phyloP scores from a whole-genome alignment of 306 rosid species.

The Cicer yamashitae region DNA sequence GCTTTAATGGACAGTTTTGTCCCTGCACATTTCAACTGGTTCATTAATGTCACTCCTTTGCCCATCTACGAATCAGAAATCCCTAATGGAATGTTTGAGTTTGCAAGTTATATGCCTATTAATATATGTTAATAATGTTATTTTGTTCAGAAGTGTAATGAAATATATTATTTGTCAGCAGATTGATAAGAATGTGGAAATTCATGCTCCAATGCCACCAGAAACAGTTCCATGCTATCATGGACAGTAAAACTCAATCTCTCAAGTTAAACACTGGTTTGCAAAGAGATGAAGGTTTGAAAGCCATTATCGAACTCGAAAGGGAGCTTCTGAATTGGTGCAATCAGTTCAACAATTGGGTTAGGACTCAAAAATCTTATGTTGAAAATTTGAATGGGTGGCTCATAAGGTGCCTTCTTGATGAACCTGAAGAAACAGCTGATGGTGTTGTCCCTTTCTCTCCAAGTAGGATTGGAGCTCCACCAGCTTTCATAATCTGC shows the following conservation, averaged over 20 bases:
- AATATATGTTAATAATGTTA: neutral
- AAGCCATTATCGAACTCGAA: conserved; percentile 89
- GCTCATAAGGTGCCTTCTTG: conserved; percentile 78
- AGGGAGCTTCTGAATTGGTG: conserved; percentile 96
- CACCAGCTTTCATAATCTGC: conserved; percentile 78
- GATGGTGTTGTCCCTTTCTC: conserved; percentile 94
- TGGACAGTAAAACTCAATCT: conserved; percentile 84
- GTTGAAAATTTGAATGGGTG: conserved; percentile 83
- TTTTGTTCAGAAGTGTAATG: neutral
- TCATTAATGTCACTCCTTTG: conserved; percentile 3
- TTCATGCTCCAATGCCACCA: conserved; percentile 92
- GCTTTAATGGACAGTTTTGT: conserved; percentile 21
- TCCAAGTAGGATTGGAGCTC: conserved; percentile 90
- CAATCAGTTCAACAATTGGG: conserved; percentile 82
- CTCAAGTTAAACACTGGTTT: conserved; percentile 66
- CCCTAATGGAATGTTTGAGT: conserved; percentile 32
- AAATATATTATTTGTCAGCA: conserved; percentile 52
- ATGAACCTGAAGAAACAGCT: conserved; percentile 82
- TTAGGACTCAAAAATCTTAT: conserved; percentile 79
- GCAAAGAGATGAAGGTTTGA: conserved; percentile 77
- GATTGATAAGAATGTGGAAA: conserved; percentile 95
- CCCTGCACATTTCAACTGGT: conserved; percentile 20
- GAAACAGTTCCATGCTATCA: conserved; percentile 89
- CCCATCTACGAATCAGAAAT: conserved; percentile 39
- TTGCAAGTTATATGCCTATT: conserved; percentile 23